A percentile compares a stretch with the other conserved stretches of the same genome.
These are phyloP conservation scores for Shiraia sp. DNA, from an alignment of 2,329 filamentous ascomycete genomes.

Conservation along the genomic window DNA sequence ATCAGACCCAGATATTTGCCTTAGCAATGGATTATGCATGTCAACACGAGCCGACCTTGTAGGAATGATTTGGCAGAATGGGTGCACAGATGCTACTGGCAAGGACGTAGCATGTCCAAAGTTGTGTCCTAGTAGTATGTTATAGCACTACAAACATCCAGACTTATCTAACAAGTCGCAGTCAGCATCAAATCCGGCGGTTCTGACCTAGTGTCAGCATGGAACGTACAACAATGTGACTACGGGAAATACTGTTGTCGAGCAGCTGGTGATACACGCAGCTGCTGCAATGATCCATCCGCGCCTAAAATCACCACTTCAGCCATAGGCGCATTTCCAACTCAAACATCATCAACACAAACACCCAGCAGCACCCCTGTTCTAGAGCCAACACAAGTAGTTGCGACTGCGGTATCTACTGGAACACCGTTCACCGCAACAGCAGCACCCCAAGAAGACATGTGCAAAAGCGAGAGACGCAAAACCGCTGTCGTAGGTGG, in stretches of 20 bases:
- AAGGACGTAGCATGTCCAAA: slow-evolving; percentile 34
- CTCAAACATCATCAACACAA: slow-evolving; percentile 8
- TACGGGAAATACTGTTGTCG: slow-evolving; percentile 42
- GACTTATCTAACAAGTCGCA: slow-evolving; percentile 3
- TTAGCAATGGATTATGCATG: slow-evolving; percentile 42
- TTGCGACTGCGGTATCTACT: slow-evolving; percentile 13
- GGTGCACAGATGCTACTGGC: slow-evolving; percentile 41
- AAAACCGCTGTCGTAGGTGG: slow-evolving; percentile 30
- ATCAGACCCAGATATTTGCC: slow-evolving; percentile 33
- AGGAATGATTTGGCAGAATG: slow-evolving; percentile 39
- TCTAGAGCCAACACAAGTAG: slow-evolving; percentile 7
- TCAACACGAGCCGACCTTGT: slow-evolving; percentile 30
- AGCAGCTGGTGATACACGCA: slow-evolving; percentile 23
- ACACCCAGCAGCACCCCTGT: slow-evolving; percentile 6
- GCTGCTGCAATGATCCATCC: slow-evolving; percentile 36
- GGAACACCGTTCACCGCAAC: slow-evolving; percentile 8
- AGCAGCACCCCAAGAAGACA: slow-evolving; percentile 6
- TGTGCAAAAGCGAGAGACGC: slow-evolving; percentile 21
- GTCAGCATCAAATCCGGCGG: slow-evolving; percentile 19
- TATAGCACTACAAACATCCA: not conserved
- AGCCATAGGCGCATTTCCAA: slow-evolving; percentile 26
- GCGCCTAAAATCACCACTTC: slow-evolving; percentile 27
- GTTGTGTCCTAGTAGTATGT: slow-evolving; percentile 36
- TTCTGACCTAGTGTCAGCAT: slow-evolving; percentile 23
- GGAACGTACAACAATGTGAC: slow-evolving; percentile 42